Evolutionary conservation across 306 rosid genomes (phyloP).

Genomic region (Trichosanthes truncata): DNA sequence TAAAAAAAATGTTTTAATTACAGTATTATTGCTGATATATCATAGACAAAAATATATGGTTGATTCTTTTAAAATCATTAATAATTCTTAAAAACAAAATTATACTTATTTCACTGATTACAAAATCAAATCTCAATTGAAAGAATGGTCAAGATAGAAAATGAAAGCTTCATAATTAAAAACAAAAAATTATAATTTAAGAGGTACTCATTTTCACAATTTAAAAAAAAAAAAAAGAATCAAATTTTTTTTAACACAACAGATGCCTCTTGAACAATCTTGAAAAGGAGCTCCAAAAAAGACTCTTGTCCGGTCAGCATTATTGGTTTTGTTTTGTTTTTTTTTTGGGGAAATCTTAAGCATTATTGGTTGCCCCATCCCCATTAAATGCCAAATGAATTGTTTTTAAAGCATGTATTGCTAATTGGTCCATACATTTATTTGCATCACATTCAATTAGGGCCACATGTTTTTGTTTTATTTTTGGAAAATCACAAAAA

Average conservation of each 20-base stretch:
- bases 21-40: too few relatives aligned
- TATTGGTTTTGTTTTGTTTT: neutral
- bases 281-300: neutral
- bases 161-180: too few relatives aligned
- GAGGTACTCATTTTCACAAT: neutral
- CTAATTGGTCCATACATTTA: neutral
- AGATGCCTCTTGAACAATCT: neutral
- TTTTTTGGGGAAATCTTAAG: neutral
- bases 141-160: too few relatives aligned
- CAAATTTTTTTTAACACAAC: too few relatives aligned
- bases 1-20: too few relatives aligned
- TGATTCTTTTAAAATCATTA: too few relatives aligned
- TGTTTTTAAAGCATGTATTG: neutral
- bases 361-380: neutral
- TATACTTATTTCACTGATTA: too few relatives aligned
- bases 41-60: too few relatives aligned
- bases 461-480: neutral
- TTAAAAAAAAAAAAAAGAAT: too few relatives aligned
- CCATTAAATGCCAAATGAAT: neutral
- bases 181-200: too few relatives aligned
- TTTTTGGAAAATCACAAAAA: neutral
- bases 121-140: too few relatives aligned
- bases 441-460: neutral
- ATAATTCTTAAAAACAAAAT: too few relatives aligned
- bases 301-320: neutral